Evolutionary conservation across 2,329 filamentous ascomycete genomes (phyloP).

Genomic region (Paracorniculantispora psalliotae): DNA sequence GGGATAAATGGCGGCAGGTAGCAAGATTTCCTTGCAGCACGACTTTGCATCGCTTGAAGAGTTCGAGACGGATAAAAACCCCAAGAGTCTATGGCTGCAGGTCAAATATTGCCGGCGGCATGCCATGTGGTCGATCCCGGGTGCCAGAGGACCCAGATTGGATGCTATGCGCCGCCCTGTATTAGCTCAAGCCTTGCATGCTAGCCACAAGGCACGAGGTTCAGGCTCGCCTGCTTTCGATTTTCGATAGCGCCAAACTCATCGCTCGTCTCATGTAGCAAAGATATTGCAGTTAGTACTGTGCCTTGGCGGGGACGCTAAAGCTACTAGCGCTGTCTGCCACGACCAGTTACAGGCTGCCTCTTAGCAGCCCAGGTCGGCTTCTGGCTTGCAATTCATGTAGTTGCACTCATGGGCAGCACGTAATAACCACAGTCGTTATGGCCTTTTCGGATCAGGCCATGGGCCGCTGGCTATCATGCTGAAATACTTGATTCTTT

Average conservation of each 20-base stretch:
- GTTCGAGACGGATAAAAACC: neutral
- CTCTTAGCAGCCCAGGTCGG: neutral
- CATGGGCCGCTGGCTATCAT: neutral
- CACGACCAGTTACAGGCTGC: neutral
- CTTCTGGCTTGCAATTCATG: neutral
- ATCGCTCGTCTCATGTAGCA: slow-evolving; percentile 4
- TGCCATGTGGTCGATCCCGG: neutral
- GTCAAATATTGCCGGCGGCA: neutral
- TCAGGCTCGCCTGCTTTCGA: neutral
- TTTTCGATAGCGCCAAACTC: neutral
- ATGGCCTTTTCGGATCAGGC: neutral
- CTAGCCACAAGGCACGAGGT: neutral
- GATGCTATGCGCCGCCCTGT: neutral
- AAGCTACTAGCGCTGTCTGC: neutral
- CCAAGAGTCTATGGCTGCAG: neutral
- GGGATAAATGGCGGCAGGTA: neutral
- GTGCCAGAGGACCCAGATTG: neutral
- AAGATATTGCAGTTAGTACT: neutral
- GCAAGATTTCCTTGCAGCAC: neutral
- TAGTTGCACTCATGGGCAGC: neutral
- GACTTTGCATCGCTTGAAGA: neutral
- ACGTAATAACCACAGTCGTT: neutral
- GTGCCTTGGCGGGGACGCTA: neutral
- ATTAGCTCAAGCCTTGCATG: neutral
- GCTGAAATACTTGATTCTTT: too few relatives aligned